phyloP scores from a whole-genome alignment of 768 basidiomycete genomes.

The Tephrocybe sp. region DNA sequence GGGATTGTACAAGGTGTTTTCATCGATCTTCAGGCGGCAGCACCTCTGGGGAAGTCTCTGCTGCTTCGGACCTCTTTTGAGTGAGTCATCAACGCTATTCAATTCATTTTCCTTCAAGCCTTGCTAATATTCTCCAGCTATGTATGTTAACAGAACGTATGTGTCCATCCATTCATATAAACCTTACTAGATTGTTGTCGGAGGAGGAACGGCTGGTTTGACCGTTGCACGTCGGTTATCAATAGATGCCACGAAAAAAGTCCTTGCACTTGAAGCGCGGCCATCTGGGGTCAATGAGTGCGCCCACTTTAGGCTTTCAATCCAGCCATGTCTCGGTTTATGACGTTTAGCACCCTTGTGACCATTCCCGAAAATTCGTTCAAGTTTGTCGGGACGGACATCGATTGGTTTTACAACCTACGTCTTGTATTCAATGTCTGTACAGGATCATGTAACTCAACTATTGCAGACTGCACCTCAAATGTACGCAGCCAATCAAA shows the following conservation, averaged over 20 bases:
- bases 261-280: conserved; percentile 32
- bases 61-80: conserved; percentile 20
- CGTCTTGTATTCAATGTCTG: background rate
- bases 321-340: too few relatives aligned
- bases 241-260: conserved; percentile 18
- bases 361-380: conserved; percentile 27
- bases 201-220: conserved; percentile 33
- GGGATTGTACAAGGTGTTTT: conserved; percentile 16
- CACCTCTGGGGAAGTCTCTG: conserved; percentile 12
- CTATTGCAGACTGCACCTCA: conserved; percentile 19
- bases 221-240: conserved; percentile 29
- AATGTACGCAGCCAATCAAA: conserved; percentile 18
- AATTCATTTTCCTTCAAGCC: too few relatives aligned
- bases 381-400: conserved; percentile 23
- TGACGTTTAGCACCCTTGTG: conserved; percentile 18
- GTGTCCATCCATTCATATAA: background rate
- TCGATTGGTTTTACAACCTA: conserved; percentile 25
- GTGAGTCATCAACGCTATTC: conserved; percentile 10
- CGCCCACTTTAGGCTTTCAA: background rate
- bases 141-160: conserved; percentile 4
- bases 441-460: background rate
- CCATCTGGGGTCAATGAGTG: conserved; percentile 24
- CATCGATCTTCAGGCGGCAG: conserved; percentile 18
- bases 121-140: conserved; percentile 8
- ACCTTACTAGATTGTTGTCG: conserved; percentile 23